These are phyloP conservation scores for Vitis labrusca DNA, from an alignment of 164 flowering plant species.

Conservation along the genomic window DNA sequence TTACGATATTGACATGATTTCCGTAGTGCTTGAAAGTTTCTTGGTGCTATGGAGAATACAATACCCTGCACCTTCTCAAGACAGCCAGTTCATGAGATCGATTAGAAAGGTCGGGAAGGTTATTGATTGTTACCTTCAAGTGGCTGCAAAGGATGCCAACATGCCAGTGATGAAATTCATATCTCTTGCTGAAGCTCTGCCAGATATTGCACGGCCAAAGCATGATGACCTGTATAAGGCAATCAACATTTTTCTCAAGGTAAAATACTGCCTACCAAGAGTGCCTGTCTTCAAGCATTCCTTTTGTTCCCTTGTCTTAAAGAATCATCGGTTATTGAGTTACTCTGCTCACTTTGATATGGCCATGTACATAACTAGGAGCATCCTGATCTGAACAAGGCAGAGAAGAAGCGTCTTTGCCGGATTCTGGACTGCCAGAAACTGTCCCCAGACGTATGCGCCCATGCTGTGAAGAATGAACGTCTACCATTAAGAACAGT, in stretches of 20 bases:
- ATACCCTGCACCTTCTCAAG: constrained; percentile 18
- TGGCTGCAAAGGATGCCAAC: constrained; percentile 54
- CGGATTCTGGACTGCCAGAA: constrained; percentile 72
- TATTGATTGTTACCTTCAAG: constrained; percentile 73
- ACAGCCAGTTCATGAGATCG: constrained; percentile 26
- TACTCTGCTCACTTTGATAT: background rate
- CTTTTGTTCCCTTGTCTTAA: no score
- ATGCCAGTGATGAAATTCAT: constrained; percentile 56
- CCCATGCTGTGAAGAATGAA: constrained; percentile 80
- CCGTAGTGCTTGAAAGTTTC: constrained; percentile 53
- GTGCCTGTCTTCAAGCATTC: no score
- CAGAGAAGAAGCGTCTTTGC: constrained; percentile 74
- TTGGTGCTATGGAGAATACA: constrained; percentile 51
- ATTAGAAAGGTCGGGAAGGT: constrained; percentile 62
- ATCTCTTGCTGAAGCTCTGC: constrained; percentile 62
- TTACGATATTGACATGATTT: constrained; percentile 61
- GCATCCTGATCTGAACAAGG: constrained; percentile 67
- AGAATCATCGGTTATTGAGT: no score
- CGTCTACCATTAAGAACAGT: constrained; percentile 84
- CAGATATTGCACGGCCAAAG: constrained; percentile 53
- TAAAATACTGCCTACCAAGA: constrained; percentile 12
- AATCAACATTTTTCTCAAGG: constrained; percentile 83
- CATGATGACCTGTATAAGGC: constrained; percentile 89
- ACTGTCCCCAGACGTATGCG: constrained; percentile 61
- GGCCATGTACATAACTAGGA: constrained; percentile 32